Percentiles rank a stretch among this genome's conserved stretches.
These are phyloP conservation scores for Diospyros lotus DNA, from an alignment of 148 eudicot species.

Conservation along the genomic window DNA sequence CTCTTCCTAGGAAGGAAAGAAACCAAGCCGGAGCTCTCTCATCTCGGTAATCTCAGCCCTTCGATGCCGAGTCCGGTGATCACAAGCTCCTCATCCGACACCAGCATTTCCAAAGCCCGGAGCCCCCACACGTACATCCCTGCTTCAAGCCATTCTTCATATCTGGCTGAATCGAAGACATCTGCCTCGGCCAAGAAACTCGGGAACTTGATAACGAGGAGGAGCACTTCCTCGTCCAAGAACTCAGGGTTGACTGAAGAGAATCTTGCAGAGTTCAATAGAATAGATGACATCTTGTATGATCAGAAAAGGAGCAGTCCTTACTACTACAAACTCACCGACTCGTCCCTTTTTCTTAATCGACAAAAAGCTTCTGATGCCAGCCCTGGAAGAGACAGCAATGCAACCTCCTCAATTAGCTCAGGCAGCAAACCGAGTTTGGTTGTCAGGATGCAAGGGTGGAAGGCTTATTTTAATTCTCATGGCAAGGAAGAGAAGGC, in stretches of 20 bases:
- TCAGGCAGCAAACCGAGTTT: conserved; percentile 22
- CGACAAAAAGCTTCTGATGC: conserved; percentile 12
- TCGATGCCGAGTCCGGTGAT: conserved; percentile 21
- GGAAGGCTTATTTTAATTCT: conserved; percentile 22
- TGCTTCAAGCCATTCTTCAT: neutral
- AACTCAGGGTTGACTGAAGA: conserved; percentile 17
- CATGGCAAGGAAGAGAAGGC: conserved; percentile 2
- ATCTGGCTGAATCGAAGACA: neutral
- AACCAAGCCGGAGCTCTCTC: neutral
- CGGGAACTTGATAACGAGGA: neutral
- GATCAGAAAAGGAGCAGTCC: conserved; percentile 20
- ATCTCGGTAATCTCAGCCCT: neutral
- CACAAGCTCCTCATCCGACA: conserved; percentile 8
- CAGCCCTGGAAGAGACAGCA: conserved; percentile 24
- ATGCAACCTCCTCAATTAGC: conserved; percentile 6
- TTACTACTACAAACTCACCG: conserved; percentile 31
- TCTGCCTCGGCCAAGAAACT: conserved; percentile 15
- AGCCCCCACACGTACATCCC: neutral
- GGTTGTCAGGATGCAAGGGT: conserved; percentile 19
- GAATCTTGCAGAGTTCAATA: conserved; percentile 21
- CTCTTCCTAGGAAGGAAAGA: neutral
- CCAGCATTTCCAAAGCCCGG: neutral
- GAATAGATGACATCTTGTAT: conserved; percentile 10
- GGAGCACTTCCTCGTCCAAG: conserved; percentile 1
- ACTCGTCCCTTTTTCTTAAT: conserved; percentile 20